Evolutionary conservation across 2,329 filamentous ascomycete species (phyloP).

Genomic region (Xylogone sp.): DNA sequence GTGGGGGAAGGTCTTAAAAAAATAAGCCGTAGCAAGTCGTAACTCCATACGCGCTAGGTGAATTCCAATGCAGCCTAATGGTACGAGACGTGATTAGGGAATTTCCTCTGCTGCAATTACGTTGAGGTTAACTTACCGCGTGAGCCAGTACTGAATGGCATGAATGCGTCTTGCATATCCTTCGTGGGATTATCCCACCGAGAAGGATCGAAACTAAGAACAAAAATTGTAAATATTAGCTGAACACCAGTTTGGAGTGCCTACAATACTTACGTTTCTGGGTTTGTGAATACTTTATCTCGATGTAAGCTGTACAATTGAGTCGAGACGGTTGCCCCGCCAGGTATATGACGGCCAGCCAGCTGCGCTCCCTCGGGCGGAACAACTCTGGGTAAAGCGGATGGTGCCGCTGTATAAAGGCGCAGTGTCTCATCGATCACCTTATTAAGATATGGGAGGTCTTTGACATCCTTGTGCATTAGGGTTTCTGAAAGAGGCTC

Average conservation of each 20-base stretch:
- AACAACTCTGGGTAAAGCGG: slow-evolving; percentile 23
- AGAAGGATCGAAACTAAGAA: slow-evolving; percentile 33
- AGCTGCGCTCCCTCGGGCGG: slow-evolving; percentile 25
- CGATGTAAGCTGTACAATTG: slow-evolving; percentile 36
- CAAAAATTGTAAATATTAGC: too few species aligned
- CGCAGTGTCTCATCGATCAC: slow-evolving; percentile 32
- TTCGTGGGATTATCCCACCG: slow-evolving; percentile 33
- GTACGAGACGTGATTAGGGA: background rate
- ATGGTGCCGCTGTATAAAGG: slow-evolving; percentile 30
- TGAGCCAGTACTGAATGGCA: slow-evolving; percentile 50
- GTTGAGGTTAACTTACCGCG: slow-evolving; percentile 30
- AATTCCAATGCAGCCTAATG: slow-evolving; percentile 48
- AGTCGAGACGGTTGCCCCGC: slow-evolving; percentile 28
- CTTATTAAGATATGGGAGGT: slow-evolving; percentile 27
- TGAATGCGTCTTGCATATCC: slow-evolving; percentile 43
- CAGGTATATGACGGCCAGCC: slow-evolving; percentile 29
- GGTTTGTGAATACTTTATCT: slow-evolving; percentile 30
- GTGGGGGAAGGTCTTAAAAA: slow-evolving; percentile 45
- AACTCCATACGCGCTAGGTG: slow-evolving; percentile 56
- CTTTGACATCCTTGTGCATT: slow-evolving; percentile 22
- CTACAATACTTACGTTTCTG: too few species aligned
- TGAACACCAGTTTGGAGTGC: too few species aligned
- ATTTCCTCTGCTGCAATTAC: background rate
- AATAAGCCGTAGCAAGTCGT: slow-evolving; percentile 44
- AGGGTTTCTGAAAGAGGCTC: slow-evolving; percentile 12